Percentiles rank a stretch among this genome's conserved stretches.
phyloP scores from a whole-genome alignment of 2,329 filamentous ascomycete genomes.

The Elsinoe necatrix region DNA sequence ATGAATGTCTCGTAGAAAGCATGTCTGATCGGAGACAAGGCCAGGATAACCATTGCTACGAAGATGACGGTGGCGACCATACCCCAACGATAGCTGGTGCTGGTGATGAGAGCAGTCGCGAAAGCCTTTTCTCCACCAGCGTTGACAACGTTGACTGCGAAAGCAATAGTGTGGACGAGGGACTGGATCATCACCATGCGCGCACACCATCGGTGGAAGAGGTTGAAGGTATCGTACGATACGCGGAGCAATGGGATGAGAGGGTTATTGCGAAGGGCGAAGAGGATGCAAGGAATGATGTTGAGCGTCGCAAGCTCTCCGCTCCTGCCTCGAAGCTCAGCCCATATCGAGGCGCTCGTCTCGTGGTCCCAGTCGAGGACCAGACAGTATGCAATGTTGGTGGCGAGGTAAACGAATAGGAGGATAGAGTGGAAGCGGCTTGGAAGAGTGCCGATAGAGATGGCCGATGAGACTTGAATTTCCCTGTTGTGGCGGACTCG shows the following conservation, averaged over 20 bases:
- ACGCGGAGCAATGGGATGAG: slow-evolving; percentile 73
- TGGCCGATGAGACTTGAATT: slow-evolving; percentile 57
- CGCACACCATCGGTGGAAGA: slow-evolving; percentile 76
- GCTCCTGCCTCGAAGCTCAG: slow-evolving; percentile 76
- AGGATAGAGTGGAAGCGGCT: slow-evolving; percentile 69
- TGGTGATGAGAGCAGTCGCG: slow-evolving; percentile 44
- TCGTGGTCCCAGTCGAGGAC: slow-evolving; percentile 51
- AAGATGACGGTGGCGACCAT: slow-evolving; percentile 54
- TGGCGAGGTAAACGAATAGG: slow-evolving; percentile 57
- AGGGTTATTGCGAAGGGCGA: slow-evolving; percentile 89
- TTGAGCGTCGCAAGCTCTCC: slow-evolving; percentile 80
- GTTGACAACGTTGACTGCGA: slow-evolving; percentile 57
- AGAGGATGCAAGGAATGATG: slow-evolving; percentile 81
- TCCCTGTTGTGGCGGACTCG: slow-evolving; percentile 69
- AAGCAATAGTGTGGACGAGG: slow-evolving; percentile 63
- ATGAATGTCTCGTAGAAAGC: slow-evolving; percentile 97
- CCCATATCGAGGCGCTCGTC: slow-evolving; percentile 50
- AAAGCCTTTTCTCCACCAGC: slow-evolving; percentile 57
- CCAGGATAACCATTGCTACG: slow-evolving; percentile 57
- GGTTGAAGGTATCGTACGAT: slow-evolving; percentile 94
- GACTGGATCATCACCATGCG: slow-evolving; percentile 62
- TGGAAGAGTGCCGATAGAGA: slow-evolving; percentile 69
- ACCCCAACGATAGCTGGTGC: slow-evolving; percentile 58
- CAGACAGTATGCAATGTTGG: slow-evolving; percentile 71
- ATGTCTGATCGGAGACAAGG: slow-evolving; percentile 74